A percentile compares a stretch with the other conserved stretches of the same genome.
These are phyloP conservation scores for Hygrophila difformis DNA, from an alignment of 257 asterid genomes.

Conservation along the genomic window DNA sequence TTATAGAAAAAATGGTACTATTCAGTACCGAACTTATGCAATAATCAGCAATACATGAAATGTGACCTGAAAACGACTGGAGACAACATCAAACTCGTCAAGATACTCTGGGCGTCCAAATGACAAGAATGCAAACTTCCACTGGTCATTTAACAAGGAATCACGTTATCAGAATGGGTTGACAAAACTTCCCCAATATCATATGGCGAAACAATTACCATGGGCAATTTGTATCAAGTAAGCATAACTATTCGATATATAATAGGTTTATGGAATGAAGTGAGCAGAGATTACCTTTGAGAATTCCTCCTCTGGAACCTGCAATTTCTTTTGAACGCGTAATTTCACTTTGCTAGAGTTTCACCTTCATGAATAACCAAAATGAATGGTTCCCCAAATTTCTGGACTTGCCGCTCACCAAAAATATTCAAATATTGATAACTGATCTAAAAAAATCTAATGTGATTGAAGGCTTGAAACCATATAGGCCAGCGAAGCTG, in stretches of 20 bases:
- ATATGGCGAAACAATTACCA: background rate
- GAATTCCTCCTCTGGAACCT: conserved; percentile 83
- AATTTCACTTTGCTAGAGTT: conserved; percentile 65
- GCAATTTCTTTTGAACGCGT: conserved; percentile 85
- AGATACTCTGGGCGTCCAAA: conserved; percentile 96
- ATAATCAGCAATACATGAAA: conserved; percentile 1
- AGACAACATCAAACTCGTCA: conserved; percentile 71
- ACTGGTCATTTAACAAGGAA: conserved; percentile 26
- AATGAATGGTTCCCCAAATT: conserved; percentile 94
- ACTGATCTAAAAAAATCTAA: too few species aligned
- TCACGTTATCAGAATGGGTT: conserved; percentile 10
- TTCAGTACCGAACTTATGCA: too few species aligned
- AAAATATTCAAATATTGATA: too few species aligned
- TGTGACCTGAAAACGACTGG: conserved; percentile 79
- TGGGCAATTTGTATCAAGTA: conserved; percentile 3
- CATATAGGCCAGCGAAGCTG: conserved; percentile 6
- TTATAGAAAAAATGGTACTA: conserved; percentile 1
- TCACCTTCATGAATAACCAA: conserved; percentile 89
- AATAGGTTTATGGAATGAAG: background rate
- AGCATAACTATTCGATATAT: too few species aligned
- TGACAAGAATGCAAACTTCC: conserved; percentile 91
- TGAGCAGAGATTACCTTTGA: conserved; percentile 42
- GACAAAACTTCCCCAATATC: conserved; percentile 3
- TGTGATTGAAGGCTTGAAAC: background rate
- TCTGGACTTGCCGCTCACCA: conserved; percentile 67